Evolutionary conservation across 2,329 filamentous ascomycete genomes (phyloP), one percentile per base, ranked within the genome.

Genomic region (Celoporthe dispersa): DNA sequence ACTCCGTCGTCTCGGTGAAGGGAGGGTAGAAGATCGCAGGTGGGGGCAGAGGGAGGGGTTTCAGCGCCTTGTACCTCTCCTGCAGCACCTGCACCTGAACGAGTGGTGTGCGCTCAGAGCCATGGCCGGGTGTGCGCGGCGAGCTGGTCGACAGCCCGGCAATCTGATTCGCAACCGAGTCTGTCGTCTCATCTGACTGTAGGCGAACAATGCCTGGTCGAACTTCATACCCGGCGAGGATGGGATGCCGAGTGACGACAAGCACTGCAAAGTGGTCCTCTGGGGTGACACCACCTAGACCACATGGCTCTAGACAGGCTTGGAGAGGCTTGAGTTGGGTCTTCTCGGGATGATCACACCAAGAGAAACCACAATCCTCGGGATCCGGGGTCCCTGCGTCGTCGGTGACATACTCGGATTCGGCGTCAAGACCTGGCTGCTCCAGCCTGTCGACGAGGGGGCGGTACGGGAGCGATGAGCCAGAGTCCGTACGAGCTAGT

Each of bases 241-340:
- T 83, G 0, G 81, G 78, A 22, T 86, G 81, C 55, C 79, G 82
- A 0, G 87, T 88, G 2, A 81, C 82, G 2, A 90, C 87, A 2
- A 85, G 80, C 0, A 90, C 80, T 55, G 85, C 81, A 70, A 91
- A 91, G 72, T 91, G 88, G 72, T 91, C 89, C n/a, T 90, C 88
- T 0, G 89, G 88, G 35, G 84, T 79, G 0, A 89, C 84, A 19
- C 87, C 87, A 7, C 86, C 88, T 0, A 91, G 76, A 0, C 89
- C 89, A 61, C 84, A 89, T 0, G 87, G 85, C 70, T 89, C 86
- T 3, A 91, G 78, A 0, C 80, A 85, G 0, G 86, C 84, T 69
- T 87, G 84, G 3, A 90, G 77, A 0, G 81, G 78, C 1, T 77
- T 76, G 1, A 80, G 75, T 3, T 78, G 73, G 2, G 80, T 76